Base-by-base conservation (phyloP, 2,329 filamentous ascomycete genomes). In the Cytospora chrysosperma region DNA sequence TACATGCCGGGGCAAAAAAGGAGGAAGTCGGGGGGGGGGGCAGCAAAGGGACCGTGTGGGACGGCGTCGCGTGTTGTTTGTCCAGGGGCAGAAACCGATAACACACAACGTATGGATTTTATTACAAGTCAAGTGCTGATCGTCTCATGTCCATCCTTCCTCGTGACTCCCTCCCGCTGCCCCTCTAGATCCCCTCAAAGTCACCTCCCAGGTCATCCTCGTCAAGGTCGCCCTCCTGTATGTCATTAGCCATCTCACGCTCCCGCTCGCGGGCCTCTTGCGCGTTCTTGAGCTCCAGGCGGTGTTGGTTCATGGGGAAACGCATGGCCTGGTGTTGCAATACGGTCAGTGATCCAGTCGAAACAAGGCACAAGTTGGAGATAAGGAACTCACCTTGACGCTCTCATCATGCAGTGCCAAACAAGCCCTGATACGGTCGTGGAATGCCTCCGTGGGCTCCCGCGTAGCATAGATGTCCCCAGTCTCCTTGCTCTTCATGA, bases 221-320 rank as follows among this genome's bases (percentile, higher is more conserved):
- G 71, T 98, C 95, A 77, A 97, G 85, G 73, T 99, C 95, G 24
- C 94, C 95, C 69, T 98, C 95, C 78, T 97, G 92, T 74, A 99
- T 98, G 82, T 99, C 95, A 84, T 98, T 98, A 67, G 93, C 95
- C 83, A 99, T 87, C 79, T 99, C 95, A 21, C 95, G 86, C 82
- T 99, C 95, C 24, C 95, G 86, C 77, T 99, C 95, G 57, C 95
- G 86, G n/a, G 95, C 95, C 78, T 99, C 96, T 77, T 98, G 94
- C 0, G 95, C 95, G 72, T 96, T 98, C 85, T 97, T 98, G 62
- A 99, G 85, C 78, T 99, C 95, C 62, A 98, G 83, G 21, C 95
- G 88, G 78, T 99, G 95, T 78, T 98, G 95, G 81, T 99, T 97
- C 94, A 98, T 98, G 2, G 95, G 95, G 79, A 98, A 99, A 61